Evolutionary conservation across 2,329 filamentous ascomycete species (phyloP).

Genomic region (Penicillium fuscoglaucum): DNA sequence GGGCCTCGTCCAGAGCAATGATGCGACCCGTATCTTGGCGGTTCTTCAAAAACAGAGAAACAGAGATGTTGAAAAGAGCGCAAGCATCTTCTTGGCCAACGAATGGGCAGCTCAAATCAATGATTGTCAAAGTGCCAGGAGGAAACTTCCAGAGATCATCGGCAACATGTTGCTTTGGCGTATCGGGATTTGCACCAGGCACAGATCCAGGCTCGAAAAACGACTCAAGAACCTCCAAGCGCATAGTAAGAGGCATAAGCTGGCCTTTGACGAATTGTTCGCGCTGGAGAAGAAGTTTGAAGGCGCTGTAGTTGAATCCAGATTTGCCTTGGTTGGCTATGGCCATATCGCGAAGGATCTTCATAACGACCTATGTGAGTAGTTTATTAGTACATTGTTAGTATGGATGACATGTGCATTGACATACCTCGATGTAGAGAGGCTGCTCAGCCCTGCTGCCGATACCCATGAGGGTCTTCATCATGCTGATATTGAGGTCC

Average conservation of each 20-base stretch:
- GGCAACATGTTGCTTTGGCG: constrained; percentile 7
- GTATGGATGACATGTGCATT: neutral
- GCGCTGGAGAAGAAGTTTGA: constrained; percentile 39
- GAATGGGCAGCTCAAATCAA: constrained; percentile 74
- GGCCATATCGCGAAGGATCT: constrained; percentile 55
- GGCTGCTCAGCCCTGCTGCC: constrained; percentile 44
- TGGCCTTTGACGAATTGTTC: constrained; percentile 53
- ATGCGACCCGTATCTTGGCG: constrained; percentile 55
- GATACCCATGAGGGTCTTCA: constrained; percentile 59
- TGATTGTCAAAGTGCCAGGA: constrained; percentile 51
- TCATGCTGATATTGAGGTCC: constrained; percentile 54
- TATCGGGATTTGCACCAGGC: neutral
- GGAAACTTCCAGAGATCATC: constrained; percentile 29
- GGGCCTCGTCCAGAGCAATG: constrained; percentile 48
- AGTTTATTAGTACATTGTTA: neutral
- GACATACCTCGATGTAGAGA: constrained; percentile 52
- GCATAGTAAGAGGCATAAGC: constrained; percentile 56
- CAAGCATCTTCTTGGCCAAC: constrained; percentile 67
- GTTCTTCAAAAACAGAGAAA: constrained; percentile 65
- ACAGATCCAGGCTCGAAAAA: constrained; percentile 52
- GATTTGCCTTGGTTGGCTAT: constrained; percentile 34
- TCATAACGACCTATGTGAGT: constrained; percentile 41
- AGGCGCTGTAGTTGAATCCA: constrained; percentile 49
- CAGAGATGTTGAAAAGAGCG: constrained; percentile 69
- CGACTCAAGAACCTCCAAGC: constrained; percentile 63